A percentile compares a stretch with the other conserved stretches of the same genome.
These are phyloP conservation scores for Penicillium pulvis DNA, from an alignment of 495 filamentous ascomycete genomes.

Conservation along the genomic window DNA sequence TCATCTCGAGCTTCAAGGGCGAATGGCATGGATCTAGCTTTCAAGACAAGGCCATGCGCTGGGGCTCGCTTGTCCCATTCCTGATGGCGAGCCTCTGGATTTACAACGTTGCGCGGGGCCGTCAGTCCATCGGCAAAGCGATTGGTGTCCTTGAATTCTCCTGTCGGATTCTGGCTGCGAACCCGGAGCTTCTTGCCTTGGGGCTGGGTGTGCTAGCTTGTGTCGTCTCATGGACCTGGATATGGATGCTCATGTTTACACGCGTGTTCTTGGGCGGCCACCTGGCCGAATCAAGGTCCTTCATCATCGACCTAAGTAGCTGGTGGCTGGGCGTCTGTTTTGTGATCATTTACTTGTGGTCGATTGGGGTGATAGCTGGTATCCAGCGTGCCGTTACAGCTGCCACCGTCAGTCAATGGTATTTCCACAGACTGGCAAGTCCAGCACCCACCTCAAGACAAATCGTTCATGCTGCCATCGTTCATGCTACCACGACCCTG, in stretches of 20 bases:
- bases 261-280: constrained; percentile 88
- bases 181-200: constrained; percentile 78
- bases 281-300: constrained; percentile 61
- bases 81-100: constrained; percentile 76
- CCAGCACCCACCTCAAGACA: constrained; percentile 74
- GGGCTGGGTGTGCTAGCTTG: constrained; percentile 75
- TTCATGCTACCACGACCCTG: constrained; percentile 79
- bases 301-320: constrained; percentile 79
- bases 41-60: constrained; percentile 90
- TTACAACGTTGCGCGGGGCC: constrained; percentile 75
- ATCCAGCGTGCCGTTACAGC: constrained; percentile 90
- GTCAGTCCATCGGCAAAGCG: constrained; percentile 76
- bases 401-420: constrained; percentile 97
- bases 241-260: constrained; percentile 96
- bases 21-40: constrained; percentile 65
- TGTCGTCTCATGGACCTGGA: constrained; percentile 88
- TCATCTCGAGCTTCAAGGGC: constrained; percentile 86
- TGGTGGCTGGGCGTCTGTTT: constrained; percentile 93
- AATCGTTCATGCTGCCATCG: constrained; percentile 78
- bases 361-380: constrained; percentile 78
- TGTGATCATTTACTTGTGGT: constrained; percentile 94
- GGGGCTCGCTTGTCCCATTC: constrained; percentile 75
- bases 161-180: constrained; percentile 80
- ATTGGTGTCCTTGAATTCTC: constrained; percentile 89
- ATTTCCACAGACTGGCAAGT: constrained; percentile 87